Conservation (phyloP, 352 stramenopile species). For the Phytophthora lateralis region DNA sequence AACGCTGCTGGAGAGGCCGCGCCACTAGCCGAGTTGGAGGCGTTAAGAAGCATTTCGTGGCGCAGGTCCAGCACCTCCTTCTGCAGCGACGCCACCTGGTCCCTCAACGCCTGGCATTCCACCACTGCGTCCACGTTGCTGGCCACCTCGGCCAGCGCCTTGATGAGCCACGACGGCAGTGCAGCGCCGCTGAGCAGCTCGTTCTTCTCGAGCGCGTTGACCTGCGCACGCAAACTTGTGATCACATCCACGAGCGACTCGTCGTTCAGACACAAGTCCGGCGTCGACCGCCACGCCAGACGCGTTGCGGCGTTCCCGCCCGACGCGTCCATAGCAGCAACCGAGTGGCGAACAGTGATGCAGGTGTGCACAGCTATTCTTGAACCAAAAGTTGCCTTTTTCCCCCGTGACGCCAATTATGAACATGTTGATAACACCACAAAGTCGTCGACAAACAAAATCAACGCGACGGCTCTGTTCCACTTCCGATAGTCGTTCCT, state of each 20-base stretch:
- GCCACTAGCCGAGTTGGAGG: slow-evolving; percentile 37
- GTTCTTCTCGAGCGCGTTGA: slow-evolving; percentile 76
- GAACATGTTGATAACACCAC: too few relatives aligned
- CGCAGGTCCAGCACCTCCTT: slow-evolving; percentile 82
- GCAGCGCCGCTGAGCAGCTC: slow-evolving; percentile 74
- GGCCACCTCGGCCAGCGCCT: slow-evolving; percentile 77
- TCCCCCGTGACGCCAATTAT: too few relatives aligned
- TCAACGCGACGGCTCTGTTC: too few relatives aligned
- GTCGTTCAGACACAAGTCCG: slow-evolving; percentile 81
- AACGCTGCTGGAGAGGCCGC: slow-evolving; percentile 23
- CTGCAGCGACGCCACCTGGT: slow-evolving; percentile 77
- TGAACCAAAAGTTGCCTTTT: background rate
- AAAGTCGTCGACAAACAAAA: too few relatives aligned
- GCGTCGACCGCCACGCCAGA: slow-evolving; percentile 65
- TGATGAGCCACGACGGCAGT: slow-evolving; percentile 72
- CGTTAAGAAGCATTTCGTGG: slow-evolving; percentile 75
- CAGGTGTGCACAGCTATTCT: background rate
- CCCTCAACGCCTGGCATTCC: slow-evolving; percentile 74
- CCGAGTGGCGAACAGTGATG: background rate
- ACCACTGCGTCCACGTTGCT: slow-evolving; percentile 83
- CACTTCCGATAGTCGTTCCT: too few relatives aligned
- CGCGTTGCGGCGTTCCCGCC: slow-evolving; percentile 51
- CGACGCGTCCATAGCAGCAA: slow-evolving; percentile 32
- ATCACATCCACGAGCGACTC: slow-evolving; percentile 83
- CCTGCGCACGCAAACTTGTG: slow-evolving; percentile 62